Conservation (phyloP, 768 basidiomycete genomes). For the Mycena haematopus region DNA sequence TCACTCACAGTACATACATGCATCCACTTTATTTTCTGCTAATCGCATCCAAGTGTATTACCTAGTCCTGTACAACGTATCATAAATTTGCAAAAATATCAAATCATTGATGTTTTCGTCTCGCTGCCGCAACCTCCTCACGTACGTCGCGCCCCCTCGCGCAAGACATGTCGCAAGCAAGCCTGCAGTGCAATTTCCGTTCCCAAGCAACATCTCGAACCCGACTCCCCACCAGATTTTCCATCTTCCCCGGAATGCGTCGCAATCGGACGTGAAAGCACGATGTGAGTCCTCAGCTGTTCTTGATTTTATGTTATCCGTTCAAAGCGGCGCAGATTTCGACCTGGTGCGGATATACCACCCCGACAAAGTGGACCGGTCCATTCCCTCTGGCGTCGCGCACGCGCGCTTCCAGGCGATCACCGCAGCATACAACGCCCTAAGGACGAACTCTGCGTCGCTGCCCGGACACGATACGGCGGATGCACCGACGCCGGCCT, state of each 20-base stretch:
- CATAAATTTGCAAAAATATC: neutral
- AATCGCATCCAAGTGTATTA: conserved; percentile 26
- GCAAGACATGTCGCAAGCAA: conserved; percentile 12
- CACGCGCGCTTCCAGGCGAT: conserved; percentile 76
- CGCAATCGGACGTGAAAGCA: conserved; percentile 59
- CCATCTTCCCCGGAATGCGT: conserved; percentile 60
- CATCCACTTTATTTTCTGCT: conserved; percentile 16
- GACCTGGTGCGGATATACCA: conserved; percentile 84
- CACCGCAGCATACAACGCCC: conserved; percentile 67
- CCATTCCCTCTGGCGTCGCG: conserved; percentile 52
- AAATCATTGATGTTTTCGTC: conserved; percentile 13
- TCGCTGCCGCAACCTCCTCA: conserved; percentile 13
- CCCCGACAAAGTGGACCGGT: conserved; percentile 63
- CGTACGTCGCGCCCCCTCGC: neutral
- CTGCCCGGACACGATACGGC: conserved; percentile 29
- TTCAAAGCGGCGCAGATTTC: conserved; percentile 56
- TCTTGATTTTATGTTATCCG: neutral
- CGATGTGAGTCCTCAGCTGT: conserved; percentile 50
- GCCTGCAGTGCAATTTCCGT: conserved; percentile 43
- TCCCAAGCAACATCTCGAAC: too few species aligned
- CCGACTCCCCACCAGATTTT: conserved; percentile 71
- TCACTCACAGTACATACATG: neutral
- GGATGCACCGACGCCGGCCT: conserved; percentile 47
- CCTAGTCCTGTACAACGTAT: conserved; percentile 12
- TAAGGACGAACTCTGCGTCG: conserved; percentile 52